Evolutionary conservation across 805 yeast genomes (phyloP).

Genomic region (Metschnikowia orientalis): DNA sequence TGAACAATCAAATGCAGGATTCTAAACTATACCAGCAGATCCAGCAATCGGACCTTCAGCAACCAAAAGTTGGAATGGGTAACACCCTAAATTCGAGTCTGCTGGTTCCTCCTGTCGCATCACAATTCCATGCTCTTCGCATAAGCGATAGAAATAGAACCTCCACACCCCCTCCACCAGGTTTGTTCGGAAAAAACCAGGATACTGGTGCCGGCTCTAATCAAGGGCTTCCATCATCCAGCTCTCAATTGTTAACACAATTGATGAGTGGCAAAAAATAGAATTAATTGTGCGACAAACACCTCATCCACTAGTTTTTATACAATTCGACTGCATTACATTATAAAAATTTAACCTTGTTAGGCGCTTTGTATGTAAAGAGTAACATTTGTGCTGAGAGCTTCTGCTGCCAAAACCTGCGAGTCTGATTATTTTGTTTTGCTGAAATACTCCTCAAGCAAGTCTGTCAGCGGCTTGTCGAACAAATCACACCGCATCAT

Average conservation of each 20-base stretch:
- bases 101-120: no score
- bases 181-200: conserved; percentile 40
- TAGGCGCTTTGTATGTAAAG: no score
- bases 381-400: no score
- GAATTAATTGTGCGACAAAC: no score
- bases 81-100: no score
- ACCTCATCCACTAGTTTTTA: no score
- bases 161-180: conserved; percentile 73
- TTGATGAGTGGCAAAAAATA: conserved; percentile 72
- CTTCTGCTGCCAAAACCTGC: no score
- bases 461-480: conserved; percentile 10
- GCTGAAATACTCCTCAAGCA: conserved; percentile 13
- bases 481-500: conserved; percentile 22
- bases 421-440: neutral
- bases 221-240: conserved; percentile 42
- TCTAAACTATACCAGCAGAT: no score
- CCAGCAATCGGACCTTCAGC: no score
- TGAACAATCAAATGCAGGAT: conserved; percentile 1
- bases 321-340: no score
- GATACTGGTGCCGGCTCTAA: conserved; percentile 8
- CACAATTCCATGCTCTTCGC: conserved; percentile 26
- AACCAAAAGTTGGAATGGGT: no score
- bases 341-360: no score
- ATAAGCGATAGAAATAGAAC: conserved; percentile 33
- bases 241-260: conserved; percentile 79